Evolutionary conservation across 2,329 filamentous ascomycete genomes (phyloP).

Genomic region (Colletotrichum paranaense): DNA sequence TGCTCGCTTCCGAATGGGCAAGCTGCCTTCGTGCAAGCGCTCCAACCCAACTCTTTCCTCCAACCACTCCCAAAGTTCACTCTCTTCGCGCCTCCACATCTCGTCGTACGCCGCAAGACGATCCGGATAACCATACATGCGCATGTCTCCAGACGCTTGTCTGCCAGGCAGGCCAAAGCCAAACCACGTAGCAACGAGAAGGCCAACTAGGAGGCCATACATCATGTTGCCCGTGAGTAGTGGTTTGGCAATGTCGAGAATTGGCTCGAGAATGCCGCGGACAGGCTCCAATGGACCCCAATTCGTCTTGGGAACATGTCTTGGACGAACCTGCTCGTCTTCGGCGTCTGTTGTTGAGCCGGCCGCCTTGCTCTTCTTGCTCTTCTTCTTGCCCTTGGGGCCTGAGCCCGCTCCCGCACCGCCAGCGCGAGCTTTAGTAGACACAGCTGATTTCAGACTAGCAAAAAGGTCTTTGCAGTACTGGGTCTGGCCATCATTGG

Average conservation of each 20-base stretch:
- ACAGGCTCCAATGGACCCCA: conserved; percentile 90
- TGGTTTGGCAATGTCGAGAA: conserved; percentile 76
- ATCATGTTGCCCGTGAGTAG: conserved; percentile 82
- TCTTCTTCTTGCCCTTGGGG: conserved; percentile 72
- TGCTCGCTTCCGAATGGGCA: conserved; percentile 57
- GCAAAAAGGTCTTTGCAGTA: conserved; percentile 86
- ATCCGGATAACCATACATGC: conserved; percentile 64
- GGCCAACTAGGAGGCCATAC: conserved; percentile 77
- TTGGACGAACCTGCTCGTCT: conserved; percentile 51
- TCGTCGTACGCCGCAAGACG: conserved; percentile 89
- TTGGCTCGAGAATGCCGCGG: conserved; percentile 74
- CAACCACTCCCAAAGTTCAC: conserved; percentile 91
- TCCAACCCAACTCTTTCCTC: conserved; percentile 87
- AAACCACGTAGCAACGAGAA: conserved; percentile 82
- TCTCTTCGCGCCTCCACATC: conserved; percentile 90
- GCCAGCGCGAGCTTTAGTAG: conserved; percentile 67
- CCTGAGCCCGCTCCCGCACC: conserved; percentile 56
- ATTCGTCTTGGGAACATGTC: conserved; percentile 57
- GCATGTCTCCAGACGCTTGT: conserved; percentile 43
- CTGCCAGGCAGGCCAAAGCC: conserved; percentile 64
- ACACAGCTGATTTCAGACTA: conserved; percentile 78
- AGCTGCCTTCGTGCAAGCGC: conserved; percentile 55
- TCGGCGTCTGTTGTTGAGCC: conserved; percentile 56
- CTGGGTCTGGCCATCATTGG: conserved; percentile 86
- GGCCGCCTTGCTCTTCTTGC: conserved; percentile 61